These are phyloP conservation scores for Przewalskia tangutica DNA, from an alignment of 257 asterid species.

Conservation along the genomic window DNA sequence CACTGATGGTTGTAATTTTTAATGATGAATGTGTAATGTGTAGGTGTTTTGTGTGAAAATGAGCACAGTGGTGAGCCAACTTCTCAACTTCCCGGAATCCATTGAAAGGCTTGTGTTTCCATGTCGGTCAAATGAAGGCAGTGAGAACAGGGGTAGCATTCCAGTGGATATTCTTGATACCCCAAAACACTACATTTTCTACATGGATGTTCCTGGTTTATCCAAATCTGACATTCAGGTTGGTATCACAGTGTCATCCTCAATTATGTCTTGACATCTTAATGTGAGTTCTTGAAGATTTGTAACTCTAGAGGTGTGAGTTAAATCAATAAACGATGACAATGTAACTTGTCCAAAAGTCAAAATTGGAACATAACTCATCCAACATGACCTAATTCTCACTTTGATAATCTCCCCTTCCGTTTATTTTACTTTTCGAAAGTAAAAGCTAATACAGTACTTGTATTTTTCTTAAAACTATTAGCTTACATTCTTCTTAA, in stretches of 20 bases:
- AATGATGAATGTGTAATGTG: not conserved
- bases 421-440: no score
- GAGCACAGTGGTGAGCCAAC: slow-evolving; percentile 41
- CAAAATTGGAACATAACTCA: no score
- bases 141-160: slow-evolving; percentile 12
- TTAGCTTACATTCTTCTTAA: no score
- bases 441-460: no score
- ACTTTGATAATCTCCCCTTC: no score
- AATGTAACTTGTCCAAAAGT: no score
- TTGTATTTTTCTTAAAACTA: no score
- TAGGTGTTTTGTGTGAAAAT: slow-evolving; percentile 7
- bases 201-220: slow-evolving; percentile 74
- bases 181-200: slow-evolving; percentile 42
- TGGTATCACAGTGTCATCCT: not conserved
- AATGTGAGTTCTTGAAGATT: not conserved
- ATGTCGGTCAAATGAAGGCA: not conserved
- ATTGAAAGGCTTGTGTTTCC: slow-evolving; percentile 34
- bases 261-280: not conserved
- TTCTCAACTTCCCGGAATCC: slow-evolving; percentile 48
- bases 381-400: no score
- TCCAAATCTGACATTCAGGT: slow-evolving; percentile 84
- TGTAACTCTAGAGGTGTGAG: not conserved
- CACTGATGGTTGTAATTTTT: not conserved
- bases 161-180: slow-evolving; percentile 69
- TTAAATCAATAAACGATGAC: no score